These are phyloP conservation scores for Mycena pura DNA, from an alignment of 768 basidiomycete species.

Conservation along the genomic window DNA sequence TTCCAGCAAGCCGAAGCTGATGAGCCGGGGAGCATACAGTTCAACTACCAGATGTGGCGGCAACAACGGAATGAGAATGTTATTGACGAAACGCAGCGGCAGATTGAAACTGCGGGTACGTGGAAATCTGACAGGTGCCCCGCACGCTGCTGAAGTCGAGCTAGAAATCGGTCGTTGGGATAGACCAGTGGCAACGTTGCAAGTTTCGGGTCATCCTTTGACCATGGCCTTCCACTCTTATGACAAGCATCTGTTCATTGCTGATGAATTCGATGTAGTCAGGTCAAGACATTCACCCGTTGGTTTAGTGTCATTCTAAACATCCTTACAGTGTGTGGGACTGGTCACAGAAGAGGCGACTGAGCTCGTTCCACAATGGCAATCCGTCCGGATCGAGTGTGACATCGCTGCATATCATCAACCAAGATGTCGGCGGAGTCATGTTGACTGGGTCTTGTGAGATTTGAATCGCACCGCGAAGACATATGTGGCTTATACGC, in stretches of 20 bases:
- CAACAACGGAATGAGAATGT: constrained; percentile 89
- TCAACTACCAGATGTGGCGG: constrained; percentile 96
- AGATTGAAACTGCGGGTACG: constrained; percentile 79
- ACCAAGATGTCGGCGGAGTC: constrained; percentile 93
- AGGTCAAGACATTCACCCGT: constrained; percentile 58
- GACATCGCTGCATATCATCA: constrained; percentile 90
- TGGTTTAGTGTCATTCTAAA: neutral
- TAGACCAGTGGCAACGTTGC: constrained; percentile 69
- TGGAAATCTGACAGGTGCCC: constrained; percentile 18
- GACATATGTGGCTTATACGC: neutral
- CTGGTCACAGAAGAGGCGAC: constrained; percentile 81
- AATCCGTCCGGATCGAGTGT: constrained; percentile 83
- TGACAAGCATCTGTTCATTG: constrained; percentile 85
- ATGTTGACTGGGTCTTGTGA: constrained; percentile 86
- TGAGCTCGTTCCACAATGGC: constrained; percentile 89
- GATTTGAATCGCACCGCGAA: constrained; percentile 29
- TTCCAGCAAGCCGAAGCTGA: constrained; percentile 89
- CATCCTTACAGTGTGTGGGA: constrained; percentile 80
- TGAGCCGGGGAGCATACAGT: constrained; percentile 92
- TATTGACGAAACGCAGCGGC: constrained; percentile 67
- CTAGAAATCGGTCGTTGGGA: constrained; percentile 76
- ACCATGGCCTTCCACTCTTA: constrained; percentile 91
- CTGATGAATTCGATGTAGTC: constrained; percentile 87
- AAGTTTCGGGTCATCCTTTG: constrained; percentile 64
- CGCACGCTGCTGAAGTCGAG: neutral